Conservation (phyloP, 1,284 basidiomycete species). For the Cystobasidiaceae sp. region DNA sequence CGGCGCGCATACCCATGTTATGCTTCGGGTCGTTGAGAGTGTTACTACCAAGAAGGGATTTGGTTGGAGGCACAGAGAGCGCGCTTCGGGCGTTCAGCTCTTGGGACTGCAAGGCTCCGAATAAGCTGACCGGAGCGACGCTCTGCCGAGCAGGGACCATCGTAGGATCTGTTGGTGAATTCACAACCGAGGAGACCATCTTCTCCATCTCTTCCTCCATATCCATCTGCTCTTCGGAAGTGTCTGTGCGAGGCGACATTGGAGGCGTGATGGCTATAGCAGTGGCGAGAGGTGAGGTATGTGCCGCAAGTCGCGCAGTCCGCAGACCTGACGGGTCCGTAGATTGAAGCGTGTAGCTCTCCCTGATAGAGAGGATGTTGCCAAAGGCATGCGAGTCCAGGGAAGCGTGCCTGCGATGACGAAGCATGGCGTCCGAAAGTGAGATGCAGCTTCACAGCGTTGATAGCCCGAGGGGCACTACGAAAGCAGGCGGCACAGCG, state of each 20-base stretch:
- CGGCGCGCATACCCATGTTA: constrained; percentile 17
- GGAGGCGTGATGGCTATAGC: background rate
- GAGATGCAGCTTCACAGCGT: background rate
- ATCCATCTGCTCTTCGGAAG: background rate
- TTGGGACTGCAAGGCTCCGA: background rate
- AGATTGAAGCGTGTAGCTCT: background rate
- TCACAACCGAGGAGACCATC: constrained; percentile 28
- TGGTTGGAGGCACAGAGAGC: background rate
- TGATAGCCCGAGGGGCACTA: background rate
- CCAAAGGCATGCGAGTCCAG: constrained; percentile 1
- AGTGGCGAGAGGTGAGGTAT: constrained; percentile 12
- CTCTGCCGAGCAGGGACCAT: background rate
- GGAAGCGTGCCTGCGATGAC: constrained; percentile 4
- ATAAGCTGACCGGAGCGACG: background rate
- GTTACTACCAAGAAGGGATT: background rate
- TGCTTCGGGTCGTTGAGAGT: background rate
- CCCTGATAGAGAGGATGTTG: background rate
- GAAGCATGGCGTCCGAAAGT: background rate
- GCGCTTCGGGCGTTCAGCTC: background rate
- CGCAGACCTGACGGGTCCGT: background rate
- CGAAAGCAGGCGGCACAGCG: too few species aligned
- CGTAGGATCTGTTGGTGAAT: constrained; percentile 1
- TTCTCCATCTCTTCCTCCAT: constrained; percentile 29
- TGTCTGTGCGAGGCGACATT: background rate
- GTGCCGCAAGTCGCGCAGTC: background rate